phyloP scores from a whole-genome alignment of 2,329 filamentous ascomycete genomes.

The Colletotrichum lindemuthianum region DNA sequence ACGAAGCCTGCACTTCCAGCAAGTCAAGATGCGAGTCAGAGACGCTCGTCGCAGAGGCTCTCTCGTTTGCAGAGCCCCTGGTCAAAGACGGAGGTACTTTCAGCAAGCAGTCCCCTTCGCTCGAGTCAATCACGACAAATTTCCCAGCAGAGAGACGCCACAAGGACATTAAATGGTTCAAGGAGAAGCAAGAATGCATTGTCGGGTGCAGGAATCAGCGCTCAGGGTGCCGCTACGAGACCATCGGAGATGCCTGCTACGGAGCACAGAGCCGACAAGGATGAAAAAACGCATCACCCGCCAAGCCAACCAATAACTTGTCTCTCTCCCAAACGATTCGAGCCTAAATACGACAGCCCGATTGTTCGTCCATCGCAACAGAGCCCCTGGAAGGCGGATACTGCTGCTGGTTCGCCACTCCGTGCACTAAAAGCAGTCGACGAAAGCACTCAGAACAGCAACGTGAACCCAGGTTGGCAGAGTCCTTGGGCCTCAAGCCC shows the following conservation, averaged over 20 bases:
- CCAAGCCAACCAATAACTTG: not conserved
- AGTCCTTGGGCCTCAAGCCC: slow-evolving; percentile 38
- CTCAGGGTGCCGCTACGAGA: no score
- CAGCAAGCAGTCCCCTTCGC: not conserved
- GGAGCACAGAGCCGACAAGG: no score
- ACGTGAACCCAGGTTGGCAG: slow-evolving; percentile 15
- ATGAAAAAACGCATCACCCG: not conserved
- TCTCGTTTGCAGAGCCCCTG: slow-evolving; percentile 16
- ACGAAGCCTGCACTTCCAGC: no score
- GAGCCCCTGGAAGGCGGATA: slow-evolving; percentile 28
- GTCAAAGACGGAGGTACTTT: slow-evolving; percentile 15
- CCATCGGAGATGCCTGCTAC: no score
- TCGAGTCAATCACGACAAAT: not conserved
- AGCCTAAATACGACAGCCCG: not conserved
- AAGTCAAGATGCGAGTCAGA: no score
- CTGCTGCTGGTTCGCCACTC: not conserved
- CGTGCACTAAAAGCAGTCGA: not conserved
- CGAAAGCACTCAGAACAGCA: not conserved
- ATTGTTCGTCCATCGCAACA: slow-evolving; percentile 25
- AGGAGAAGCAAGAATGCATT: not conserved
- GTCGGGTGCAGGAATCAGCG: no score
- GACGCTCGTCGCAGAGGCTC: no score
- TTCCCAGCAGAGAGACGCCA: not conserved
- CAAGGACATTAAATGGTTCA: not conserved
- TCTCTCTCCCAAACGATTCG: no score